These are phyloP conservation scores for Filobasidium floriforme DNA, from an alignment of 768 basidiomycete genomes.

Conservation along the genomic window DNA sequence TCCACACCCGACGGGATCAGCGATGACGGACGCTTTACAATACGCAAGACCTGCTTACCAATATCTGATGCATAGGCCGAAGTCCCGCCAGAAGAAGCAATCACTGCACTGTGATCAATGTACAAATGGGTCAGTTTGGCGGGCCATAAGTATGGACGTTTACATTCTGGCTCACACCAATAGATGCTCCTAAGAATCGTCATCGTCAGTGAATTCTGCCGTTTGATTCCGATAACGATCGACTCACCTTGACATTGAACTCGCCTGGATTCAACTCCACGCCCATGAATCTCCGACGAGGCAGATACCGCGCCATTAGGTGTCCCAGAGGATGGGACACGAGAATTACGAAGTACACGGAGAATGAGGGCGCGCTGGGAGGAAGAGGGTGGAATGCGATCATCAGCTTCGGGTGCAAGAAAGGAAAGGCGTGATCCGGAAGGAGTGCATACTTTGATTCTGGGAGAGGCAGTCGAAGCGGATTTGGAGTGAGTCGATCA, in stretches of 20 bases:
- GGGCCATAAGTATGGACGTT: not conserved
- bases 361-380: constrained; percentile 40
- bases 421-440: too few species aligned
- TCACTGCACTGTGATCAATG: constrained; percentile 20
- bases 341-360: constrained; percentile 43
- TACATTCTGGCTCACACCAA: constrained; percentile 31
- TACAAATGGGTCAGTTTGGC: not conserved
- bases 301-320: constrained; percentile 31
- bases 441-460: constrained; percentile 19
- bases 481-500: too few species aligned
- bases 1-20: not conserved
- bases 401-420: too few species aligned
- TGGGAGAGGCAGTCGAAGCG: constrained; percentile 3
- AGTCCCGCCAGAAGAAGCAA: constrained; percentile 37
- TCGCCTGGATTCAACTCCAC: constrained; percentile 40
- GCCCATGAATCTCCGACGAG: constrained; percentile 25
- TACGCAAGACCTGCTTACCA: constrained; percentile 11
- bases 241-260: constrained; percentile 27
- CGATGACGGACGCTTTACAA: not conserved
- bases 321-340: constrained; percentile 44
- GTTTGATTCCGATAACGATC: not conserved
- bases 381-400: too few species aligned
- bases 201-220: not conserved
- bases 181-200: constrained; percentile 36
- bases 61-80: constrained; percentile 46